phyloP scores from a whole-genome alignment of 1,284 basidiomycete species.

The Naganishia cerealis region DNA sequence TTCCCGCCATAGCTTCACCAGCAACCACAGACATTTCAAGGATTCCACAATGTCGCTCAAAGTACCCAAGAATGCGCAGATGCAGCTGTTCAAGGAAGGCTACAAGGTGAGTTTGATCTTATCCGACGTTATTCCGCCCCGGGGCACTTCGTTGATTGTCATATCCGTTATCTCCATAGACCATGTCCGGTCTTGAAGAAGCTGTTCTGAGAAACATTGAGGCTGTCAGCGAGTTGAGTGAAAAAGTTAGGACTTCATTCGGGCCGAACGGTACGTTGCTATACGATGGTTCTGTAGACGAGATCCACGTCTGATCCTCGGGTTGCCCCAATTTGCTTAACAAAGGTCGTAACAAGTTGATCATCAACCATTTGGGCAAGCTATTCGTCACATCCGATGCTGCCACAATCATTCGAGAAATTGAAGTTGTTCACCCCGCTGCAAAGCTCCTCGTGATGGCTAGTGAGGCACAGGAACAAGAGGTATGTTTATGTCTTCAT shows the following conservation, averaged over 20 bases:
- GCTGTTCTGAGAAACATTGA: constrained; percentile 92
- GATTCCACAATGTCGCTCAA: constrained; percentile 74
- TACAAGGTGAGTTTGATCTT: constrained; percentile 67
- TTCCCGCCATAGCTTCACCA: neutral
- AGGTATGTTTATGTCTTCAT: constrained; percentile 58
- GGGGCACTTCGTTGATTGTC: neutral
- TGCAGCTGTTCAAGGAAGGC: constrained; percentile 92
- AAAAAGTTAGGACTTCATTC: constrained; percentile 93
- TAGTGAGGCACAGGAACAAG: constrained; percentile 90
- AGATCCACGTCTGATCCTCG: neutral
- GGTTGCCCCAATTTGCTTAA: neutral
- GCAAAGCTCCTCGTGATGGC: constrained; percentile 98
- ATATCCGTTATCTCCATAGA: constrained; percentile 56
- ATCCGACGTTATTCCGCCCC: neutral
- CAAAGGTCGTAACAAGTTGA: constrained; percentile 84
- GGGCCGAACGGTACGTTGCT: constrained; percentile 80
- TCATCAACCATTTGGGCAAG: constrained; percentile 93
- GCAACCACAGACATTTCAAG: neutral
- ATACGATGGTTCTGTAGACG: neutral
- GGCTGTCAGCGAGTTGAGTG: constrained; percentile 87
- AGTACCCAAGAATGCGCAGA: constrained; percentile 83
- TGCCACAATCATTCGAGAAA: constrained; percentile 95
- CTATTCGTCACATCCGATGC: constrained; percentile 98
- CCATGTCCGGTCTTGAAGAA: constrained; percentile 86
- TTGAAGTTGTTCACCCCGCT: constrained; percentile 97